Base-by-base conservation (phyloP, 192 early-diverging fungal genomes). In the Podila epigama region DNA sequence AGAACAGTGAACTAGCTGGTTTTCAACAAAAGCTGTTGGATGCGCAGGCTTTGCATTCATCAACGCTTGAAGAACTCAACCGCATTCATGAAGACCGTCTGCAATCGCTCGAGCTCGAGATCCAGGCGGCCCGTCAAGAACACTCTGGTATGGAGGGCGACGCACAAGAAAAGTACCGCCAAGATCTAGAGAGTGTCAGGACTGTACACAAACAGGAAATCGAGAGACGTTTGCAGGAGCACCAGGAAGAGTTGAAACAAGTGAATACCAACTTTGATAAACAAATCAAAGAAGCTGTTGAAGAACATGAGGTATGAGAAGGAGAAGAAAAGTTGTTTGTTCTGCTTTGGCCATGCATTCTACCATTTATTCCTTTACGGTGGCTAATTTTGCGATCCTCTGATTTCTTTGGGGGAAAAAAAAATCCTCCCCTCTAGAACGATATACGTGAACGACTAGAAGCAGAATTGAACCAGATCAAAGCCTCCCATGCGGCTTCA, bases 31-130 rank as follows among this genome's bases (percentile, higher is more conserved):
- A 70, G 58, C 32, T 69, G 4, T 58, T 60, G 4, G 69, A 70
- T 0, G 32, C 62, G 0, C 34, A 35, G 41, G 62, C 44, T 4
- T 22, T 77, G 28, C 66, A 77, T 20, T 37, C 73, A 4, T 28
- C 66, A 2, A 59, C 57, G 0, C 58, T 77, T 31, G 65, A 77
- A 6, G 60, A 77, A 22, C 61, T 77, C 15, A 68, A 68, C 44
- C 54, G 73, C 20, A 64, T 68, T 11, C 77, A 79, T 52, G 77
- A 70, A 16, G 68, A 79, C 8, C 61, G 60, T 11, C 35, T 81
- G 11, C 63, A 70, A 29, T 34, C 60, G 44, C 18, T 75, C 18
- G 79, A 63, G 34, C 3, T 58, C 39, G 79, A 81, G 20, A 54
- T 81, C 33, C 63, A 73, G 9, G 28, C 42, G 0, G 34, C 34